Percentiles rank a stretch among this genome's conserved stretches.
phyloP scores from a whole-genome alignment of 345 rosid species.

The Firmiana major region DNA sequence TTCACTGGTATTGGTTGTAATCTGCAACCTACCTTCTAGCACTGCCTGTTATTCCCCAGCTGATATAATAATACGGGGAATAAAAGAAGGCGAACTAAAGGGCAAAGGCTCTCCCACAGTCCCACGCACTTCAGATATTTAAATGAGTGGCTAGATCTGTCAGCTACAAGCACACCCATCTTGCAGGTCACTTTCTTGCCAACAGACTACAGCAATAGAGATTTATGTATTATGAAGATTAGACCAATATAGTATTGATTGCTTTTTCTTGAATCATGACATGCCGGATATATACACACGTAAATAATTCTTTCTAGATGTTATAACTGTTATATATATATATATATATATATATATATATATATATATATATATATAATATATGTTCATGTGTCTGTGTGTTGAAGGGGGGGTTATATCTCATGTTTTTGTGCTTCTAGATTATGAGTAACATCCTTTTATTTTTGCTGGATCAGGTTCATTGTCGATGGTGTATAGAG shows the following conservation, averaged over 20 bases:
- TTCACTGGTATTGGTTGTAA: not conserved
- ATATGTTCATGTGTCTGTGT: too few species aligned
- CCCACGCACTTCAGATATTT: not conserved
- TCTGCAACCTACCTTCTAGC: not conserved
- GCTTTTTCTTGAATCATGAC: not conserved
- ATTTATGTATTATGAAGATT: not conserved
- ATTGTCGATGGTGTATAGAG: constrained; percentile 76
- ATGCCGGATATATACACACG: not conserved
- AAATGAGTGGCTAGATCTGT: not conserved
- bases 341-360: too few species aligned
- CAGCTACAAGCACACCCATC: not conserved
- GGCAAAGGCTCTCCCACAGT: not conserved
- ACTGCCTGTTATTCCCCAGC: not conserved
- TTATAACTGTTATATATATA: too few species aligned
- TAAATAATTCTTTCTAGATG: too few species aligned
- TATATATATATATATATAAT: too few species aligned
- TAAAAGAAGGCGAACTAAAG: not conserved
- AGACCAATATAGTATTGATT: not conserved
- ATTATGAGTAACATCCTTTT: not conserved
- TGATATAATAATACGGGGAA: not conserved
- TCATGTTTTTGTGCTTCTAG: not conserved
- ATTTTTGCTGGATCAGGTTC: constrained; percentile 53
- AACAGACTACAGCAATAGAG: not conserved
- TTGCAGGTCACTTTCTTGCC: not conserved
- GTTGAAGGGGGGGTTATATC: not conserved